These are phyloP conservation scores for Anastatica hierochuntica DNA, from an alignment of 345 rosid genomes.

Conservation along the genomic window DNA sequence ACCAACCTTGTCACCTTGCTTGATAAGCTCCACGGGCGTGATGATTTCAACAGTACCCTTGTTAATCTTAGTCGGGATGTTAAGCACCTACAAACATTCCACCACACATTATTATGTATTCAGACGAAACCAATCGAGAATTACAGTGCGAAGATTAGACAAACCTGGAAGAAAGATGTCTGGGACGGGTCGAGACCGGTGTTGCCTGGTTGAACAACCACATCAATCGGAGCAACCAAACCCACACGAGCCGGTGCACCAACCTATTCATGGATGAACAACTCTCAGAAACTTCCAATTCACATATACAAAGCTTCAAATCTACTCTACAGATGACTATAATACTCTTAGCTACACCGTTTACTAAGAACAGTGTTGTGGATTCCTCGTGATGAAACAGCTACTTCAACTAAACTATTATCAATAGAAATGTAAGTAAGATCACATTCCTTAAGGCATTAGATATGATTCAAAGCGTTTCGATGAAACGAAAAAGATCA, in stretches of 20 bases:
- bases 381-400: no score
- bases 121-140: not conserved
- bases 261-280: slow-evolving; percentile 39
- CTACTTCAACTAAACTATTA: no score
- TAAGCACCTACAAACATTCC: slow-evolving; percentile 39
- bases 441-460: no score
- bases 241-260: slow-evolving; percentile 99
- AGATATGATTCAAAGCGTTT: no score
- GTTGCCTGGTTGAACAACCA: slow-evolving; percentile 94
- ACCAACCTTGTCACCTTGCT: slow-evolving; percentile 75
- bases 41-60: slow-evolving; percentile 80
- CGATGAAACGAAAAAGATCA: not conserved
- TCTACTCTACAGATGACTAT: not conserved
- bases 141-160: not conserved
- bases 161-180: slow-evolving; percentile 94
- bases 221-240: slow-evolving; percentile 90
- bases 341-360: not conserved
- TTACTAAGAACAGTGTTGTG: no score
- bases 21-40: slow-evolving; percentile 74
- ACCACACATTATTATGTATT: not conserved
- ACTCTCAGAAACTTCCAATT: not conserved
- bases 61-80: slow-evolving; percentile 77
- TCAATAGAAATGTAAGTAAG: not conserved
- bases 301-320: not conserved
- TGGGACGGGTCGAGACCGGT: slow-evolving; percentile 98